A percentile compares a stretch with the other conserved stretches of the same genome.
Evolutionary conservation across 306 rosid species (phyloP).

Genomic region (Crotalaria pallida): DNA sequence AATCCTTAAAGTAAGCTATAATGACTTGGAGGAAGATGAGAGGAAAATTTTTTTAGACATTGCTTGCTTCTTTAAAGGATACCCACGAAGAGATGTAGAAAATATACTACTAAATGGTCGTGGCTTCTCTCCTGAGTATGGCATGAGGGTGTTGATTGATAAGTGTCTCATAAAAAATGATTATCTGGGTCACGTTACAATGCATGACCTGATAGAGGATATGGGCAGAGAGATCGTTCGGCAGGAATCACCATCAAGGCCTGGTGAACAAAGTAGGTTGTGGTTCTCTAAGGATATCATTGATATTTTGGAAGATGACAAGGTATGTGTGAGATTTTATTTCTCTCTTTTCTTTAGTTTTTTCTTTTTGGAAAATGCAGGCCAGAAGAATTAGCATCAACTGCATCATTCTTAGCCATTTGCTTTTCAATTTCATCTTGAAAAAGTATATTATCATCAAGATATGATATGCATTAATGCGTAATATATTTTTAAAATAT

Average conservation of each 20-base stretch:
- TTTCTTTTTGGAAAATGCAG: no score
- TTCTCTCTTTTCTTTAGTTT: not conserved
- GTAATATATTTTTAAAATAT: no score
- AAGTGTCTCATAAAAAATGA: not conserved
- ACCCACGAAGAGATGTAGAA: not conserved
- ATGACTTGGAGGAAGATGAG: not conserved
- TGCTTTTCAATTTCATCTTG: no score
- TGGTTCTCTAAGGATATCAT: not conserved
- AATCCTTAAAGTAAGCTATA: slow-evolving; percentile 10
- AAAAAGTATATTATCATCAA: no score
- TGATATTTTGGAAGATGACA: not conserved
- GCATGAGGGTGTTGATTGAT: not conserved
- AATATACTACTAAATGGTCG: not conserved
- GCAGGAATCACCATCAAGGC: not conserved
- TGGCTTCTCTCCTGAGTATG: not conserved
- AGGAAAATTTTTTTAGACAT: not conserved
- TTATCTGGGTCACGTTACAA: not conserved
- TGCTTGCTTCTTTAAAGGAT: slow-evolving; percentile 5
- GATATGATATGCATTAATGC: no score
- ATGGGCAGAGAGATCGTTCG: not conserved
- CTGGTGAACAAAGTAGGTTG: not conserved
- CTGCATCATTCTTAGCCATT: no score
- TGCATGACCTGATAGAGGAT: not conserved
- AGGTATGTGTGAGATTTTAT: not conserved
- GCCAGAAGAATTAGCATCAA: no score